These are phyloP conservation scores for Sedum album DNA, from an alignment of 164 flowering plant genomes.

Conservation along the genomic window DNA sequence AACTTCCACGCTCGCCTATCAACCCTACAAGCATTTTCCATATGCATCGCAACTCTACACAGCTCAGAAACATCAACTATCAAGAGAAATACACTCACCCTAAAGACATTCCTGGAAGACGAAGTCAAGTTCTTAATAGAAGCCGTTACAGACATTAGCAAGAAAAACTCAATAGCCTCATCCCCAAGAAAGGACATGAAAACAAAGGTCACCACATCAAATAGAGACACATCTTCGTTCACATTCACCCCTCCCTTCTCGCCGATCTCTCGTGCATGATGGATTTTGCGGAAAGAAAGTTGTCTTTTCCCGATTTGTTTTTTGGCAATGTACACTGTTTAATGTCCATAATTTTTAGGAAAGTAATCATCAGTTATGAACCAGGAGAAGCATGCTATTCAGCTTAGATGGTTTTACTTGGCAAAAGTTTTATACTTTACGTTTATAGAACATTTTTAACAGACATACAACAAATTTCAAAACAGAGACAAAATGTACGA, in stretches of 20 bases:
- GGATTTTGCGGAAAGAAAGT: no score
- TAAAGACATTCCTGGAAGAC: slow-evolving; percentile 56
- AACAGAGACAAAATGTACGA: neutral
- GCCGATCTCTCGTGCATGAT: slow-evolving; percentile 62
- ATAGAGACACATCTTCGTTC: slow-evolving; percentile 17
- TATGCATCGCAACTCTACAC: slow-evolving; percentile 72
- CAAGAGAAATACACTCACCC: slow-evolving; percentile 32
- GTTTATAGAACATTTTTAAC: no score
- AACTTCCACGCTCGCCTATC: slow-evolving; percentile 85
- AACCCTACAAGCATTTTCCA: slow-evolving; percentile 76
- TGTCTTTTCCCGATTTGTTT: no score
- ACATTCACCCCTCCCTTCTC: slow-evolving; percentile 71
- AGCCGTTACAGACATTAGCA: slow-evolving; percentile 37
- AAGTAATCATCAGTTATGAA: no score
- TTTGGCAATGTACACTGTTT: no score
- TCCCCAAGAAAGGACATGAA: slow-evolving; percentile 15
- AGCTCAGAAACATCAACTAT: slow-evolving; percentile 37
- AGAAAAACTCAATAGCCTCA: slow-evolving; percentile 31
- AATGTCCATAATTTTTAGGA: no score
- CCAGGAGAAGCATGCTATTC: no score
- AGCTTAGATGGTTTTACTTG: no score
- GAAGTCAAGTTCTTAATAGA: slow-evolving; percentile 50
- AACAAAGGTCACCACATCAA: slow-evolving; percentile 30
- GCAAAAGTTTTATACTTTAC: no score
- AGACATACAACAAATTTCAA: no score